phyloP scores from a whole-genome alignment of 73 alveolate species.

The Tetrahymena elliotti region DNA sequence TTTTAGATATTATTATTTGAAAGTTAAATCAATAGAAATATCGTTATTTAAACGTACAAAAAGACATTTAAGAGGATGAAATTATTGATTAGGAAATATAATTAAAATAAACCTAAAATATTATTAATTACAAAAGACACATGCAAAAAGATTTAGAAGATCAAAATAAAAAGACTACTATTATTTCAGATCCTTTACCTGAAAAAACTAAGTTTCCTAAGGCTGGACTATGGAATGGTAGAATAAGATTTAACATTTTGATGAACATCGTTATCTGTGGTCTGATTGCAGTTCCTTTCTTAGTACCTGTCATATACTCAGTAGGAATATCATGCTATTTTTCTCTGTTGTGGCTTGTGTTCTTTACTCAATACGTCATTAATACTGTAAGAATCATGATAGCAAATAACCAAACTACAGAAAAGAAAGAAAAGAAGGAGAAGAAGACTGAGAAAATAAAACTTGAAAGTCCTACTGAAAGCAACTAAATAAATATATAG shows the following conservation, averaged over 20 bases:
- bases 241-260: constrained; percentile 21
- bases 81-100: background rate
- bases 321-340: background rate
- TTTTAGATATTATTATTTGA: too few species aligned
- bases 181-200: background rate
- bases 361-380: background rate
- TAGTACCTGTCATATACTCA: background rate
- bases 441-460: background rate
- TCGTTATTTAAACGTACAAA: too few species aligned
- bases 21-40: too few species aligned
- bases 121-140: too few species aligned
- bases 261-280: constrained; percentile 1
- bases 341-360: background rate
- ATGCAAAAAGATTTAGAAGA: background rate
- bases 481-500: background rate
- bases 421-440: background rate
- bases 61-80: background rate
- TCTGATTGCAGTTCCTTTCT: constrained; percentile 6
- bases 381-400: background rate
- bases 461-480: background rate
- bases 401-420: background rate
- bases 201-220: background rate
- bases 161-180: background rate
- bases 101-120: too few species aligned
- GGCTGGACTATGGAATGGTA: constrained; percentile 13